Evolutionary conservation across 2,329 filamentous ascomycete species (phyloP).

Genomic region (Fonsecaea pugnacius): DNA sequence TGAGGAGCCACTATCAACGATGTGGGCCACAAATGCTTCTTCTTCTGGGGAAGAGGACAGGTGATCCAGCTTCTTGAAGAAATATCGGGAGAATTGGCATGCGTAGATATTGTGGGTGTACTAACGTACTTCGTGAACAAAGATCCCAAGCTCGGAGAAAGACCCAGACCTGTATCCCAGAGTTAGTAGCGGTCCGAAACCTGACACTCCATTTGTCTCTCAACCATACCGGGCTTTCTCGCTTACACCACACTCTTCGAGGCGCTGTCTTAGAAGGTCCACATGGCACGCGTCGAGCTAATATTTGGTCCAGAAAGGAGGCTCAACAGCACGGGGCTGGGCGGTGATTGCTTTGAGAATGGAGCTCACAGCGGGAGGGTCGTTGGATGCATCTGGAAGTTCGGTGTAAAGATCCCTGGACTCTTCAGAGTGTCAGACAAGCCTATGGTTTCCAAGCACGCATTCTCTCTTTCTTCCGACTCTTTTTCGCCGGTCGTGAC

Average conservation of each 20-base stretch:
- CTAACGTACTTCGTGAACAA: neutral
- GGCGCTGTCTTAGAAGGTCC: neutral
- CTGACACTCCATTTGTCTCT: neutral
- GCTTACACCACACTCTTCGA: neutral
- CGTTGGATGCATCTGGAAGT: too few species aligned
- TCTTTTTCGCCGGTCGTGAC: too few species aligned
- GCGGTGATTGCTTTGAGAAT: neutral
- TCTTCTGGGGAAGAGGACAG: neutral
- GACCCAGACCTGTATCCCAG: neutral
- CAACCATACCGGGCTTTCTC: neutral
- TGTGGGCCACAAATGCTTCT: neutral
- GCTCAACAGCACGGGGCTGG: neutral
- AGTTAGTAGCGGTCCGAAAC: neutral
- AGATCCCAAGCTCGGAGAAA: neutral
- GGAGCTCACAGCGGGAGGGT: neutral
- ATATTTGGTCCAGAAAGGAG: neutral
- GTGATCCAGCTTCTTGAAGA: neutral
- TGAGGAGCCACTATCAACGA: neutral
- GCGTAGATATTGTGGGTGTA: neutral
- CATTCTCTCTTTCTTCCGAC: too few species aligned
- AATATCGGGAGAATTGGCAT: neutral
- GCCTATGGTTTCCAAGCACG: too few species aligned
- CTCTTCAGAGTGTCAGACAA: too few species aligned
- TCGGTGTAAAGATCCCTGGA: too few species aligned
- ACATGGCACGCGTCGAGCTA: neutral